phyloP scores from a whole-genome alignment of 1,284 basidiomycete species.

The Leucocoprinus gongylophorus region DNA sequence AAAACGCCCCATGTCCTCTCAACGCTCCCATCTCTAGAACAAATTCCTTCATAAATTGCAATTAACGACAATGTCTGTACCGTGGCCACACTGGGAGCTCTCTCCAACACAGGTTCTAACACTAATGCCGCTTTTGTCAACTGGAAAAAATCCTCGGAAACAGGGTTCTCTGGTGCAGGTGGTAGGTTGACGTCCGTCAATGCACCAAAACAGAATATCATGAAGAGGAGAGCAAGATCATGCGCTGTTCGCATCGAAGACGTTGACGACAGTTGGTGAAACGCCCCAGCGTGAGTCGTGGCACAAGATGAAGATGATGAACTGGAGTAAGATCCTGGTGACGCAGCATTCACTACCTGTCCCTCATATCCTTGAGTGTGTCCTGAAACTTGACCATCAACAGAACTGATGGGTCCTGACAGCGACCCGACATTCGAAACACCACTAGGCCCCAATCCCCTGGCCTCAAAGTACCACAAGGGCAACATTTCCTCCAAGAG shows the following conservation, averaged over 20 bases:
- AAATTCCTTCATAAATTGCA: slow-evolving; percentile 59
- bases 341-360: slow-evolving; percentile 11
- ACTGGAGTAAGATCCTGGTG: slow-evolving; percentile 15
- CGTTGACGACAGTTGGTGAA: not conserved
- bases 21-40: slow-evolving; percentile 49
- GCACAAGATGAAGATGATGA: slow-evolving; percentile 14
- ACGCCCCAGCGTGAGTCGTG: not conserved
- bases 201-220: slow-evolving; percentile 53
- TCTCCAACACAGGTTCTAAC: slow-evolving; percentile 57
- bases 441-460: slow-evolving; percentile 12
- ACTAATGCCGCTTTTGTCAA: slow-evolving; percentile 55
- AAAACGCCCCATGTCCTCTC: slow-evolving; percentile 57
- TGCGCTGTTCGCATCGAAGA: slow-evolving; percentile 36
- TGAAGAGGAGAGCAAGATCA: slow-evolving; percentile 50
- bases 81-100: slow-evolving; percentile 59
- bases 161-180: slow-evolving; percentile 43
- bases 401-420: slow-evolving; percentile 3
- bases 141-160: slow-evolving; percentile 47
- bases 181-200: slow-evolving; percentile 45
- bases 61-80: slow-evolving; percentile 61
- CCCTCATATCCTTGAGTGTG: not conserved
- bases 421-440: slow-evolving; percentile 14
- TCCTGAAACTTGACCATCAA: not conserved
- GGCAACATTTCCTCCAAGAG: slow-evolving; percentile 60
- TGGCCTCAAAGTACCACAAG: slow-evolving; percentile 53